Base-by-base conservation (phyloP, 208 protist species). In the Wallacemonas collosoma region DNA sequence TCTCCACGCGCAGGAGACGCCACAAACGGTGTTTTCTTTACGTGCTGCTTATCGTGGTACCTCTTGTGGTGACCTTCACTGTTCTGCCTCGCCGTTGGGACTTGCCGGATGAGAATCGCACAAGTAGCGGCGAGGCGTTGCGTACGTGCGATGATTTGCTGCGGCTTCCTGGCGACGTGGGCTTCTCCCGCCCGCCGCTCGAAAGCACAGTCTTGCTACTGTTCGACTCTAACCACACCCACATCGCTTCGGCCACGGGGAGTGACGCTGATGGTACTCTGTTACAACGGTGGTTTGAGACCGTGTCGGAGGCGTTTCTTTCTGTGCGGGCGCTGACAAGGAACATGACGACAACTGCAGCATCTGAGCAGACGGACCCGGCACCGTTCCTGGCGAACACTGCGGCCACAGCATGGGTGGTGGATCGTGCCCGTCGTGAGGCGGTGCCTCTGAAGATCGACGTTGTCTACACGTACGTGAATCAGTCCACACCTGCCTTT, bases 391-490 rank as follows among this genome's bases (percentile, higher is more conserved):
- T 88, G 56, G 48, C 44, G 12, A 71, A 66, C 44, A 65, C 76
- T 56, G 64, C 72, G 44, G 83, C 77, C 60, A 83, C 79, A 36
- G 66, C 85, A 54, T 88, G 83, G 80, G 78, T 74, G 35, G 62
- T 88, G 51, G 71, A 82, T 64, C 40, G 47, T 54, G 72, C 47
- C 9, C 44, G 62, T 7, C 40, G 68, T 45, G 68, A 75, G 39
- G 79, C 77, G 38, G 41, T 38, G 53, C 84, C 84, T 39, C 72
- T 89, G 72, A 66, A 56, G 36, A 64, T 89, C 55, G 84, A 89
- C 51, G 70, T 89, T 5, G 79, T 89, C 60, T 87, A 85, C 73
- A 89, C 81, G 17, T 85, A 85, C 62, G 84, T 89, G 73, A 87
- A 89, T 62, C 72, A 76, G 14, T 70, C 58, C 2, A 73, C 79